Percentiles rank a stretch among this genome's conserved stretches.
Evolutionary conservation across 768 basidiomycete genomes (phyloP).

Genomic region (Boletus sensibilis): DNA sequence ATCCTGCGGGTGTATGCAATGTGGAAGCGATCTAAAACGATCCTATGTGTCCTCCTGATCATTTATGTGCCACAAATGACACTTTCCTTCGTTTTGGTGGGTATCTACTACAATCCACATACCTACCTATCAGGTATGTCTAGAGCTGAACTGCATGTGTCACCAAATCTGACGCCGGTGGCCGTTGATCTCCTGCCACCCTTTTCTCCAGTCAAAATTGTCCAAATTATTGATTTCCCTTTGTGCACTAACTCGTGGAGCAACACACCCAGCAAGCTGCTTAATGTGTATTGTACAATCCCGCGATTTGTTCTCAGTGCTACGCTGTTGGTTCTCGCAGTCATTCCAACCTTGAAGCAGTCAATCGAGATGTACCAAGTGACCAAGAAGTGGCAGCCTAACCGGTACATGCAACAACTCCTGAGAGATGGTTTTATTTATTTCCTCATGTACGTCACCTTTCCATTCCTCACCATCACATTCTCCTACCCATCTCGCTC

Average conservation of each 20-base stretch:
- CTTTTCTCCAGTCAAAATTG: too few relatives aligned
- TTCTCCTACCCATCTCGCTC: not conserved
- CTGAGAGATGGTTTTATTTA: constrained; percentile 8
- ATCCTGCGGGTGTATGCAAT: constrained; percentile 12
- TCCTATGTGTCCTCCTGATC: not conserved
- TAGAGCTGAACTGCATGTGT: too few relatives aligned
- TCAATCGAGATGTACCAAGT: constrained; percentile 1
- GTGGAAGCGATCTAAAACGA: constrained; percentile 1
- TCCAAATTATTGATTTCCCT: too few relatives aligned
- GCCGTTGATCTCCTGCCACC: too few relatives aligned
- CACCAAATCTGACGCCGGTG: too few relatives aligned
- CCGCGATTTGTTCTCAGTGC: not conserved
- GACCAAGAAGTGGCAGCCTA: constrained; percentile 11
- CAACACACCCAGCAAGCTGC: too few relatives aligned
- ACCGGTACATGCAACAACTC: constrained; percentile 6
- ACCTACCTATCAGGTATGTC: not conserved
- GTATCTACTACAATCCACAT: not conserved
- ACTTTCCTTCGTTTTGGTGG: not conserved
- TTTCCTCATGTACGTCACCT: constrained; percentile 8
- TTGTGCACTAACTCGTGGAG: too few relatives aligned
- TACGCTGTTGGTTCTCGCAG: not conserved
- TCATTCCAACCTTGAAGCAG: not conserved
- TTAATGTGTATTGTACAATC: too few relatives aligned
- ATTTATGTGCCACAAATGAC: not conserved
- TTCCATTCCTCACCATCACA: not conserved